Conservation (phyloP, 2,329 filamentous ascomycete species). For the Fusarium hainanense region DNA sequence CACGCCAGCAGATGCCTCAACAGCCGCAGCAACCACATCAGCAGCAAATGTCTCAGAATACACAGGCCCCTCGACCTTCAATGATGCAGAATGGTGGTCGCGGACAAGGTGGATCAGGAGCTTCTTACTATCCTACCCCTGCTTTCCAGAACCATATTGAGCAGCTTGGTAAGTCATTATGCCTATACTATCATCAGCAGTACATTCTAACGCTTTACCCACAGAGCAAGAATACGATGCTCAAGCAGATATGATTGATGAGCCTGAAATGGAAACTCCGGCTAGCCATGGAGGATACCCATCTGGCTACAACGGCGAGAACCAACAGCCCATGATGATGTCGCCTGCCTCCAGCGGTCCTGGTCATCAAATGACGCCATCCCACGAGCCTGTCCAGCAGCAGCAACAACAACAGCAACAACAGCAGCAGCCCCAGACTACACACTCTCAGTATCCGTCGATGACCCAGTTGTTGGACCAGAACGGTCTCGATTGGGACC, state of each 20-base stretch:
- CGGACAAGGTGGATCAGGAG: conserved; percentile 54
- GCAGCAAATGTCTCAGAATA: conserved; percentile 42
- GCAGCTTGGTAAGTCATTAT: conserved; percentile 82
- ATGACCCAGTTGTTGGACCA: conserved; percentile 77
- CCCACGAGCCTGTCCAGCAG: conserved; percentile 49
- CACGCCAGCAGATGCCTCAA: conserved; percentile 49
- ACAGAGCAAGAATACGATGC: conserved; percentile 98
- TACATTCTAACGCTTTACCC: conserved; percentile 72
- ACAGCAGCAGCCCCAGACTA: conserved; percentile 35
- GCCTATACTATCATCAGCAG: conserved; percentile 61
- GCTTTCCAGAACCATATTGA: conserved; percentile 92
- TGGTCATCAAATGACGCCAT: conserved; percentile 51
- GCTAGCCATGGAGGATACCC: conserved; percentile 74
- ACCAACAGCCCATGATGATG: conserved; percentile 57
- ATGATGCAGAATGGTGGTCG: conserved; percentile 53
- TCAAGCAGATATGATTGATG: conserved; percentile 88
- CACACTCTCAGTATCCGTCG: conserved; percentile 65
- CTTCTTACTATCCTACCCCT: conserved; percentile 81
- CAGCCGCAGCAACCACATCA: conserved; percentile 43
- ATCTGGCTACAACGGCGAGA: conserved; percentile 61
- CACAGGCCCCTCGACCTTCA: conserved; percentile 46
- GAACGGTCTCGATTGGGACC: conserved; percentile 85
- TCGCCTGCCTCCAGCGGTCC: conserved; percentile 55
- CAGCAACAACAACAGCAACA: background rate
- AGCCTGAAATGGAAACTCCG: conserved; percentile 77